Evolutionary conservation across 331 rosid genomes (phyloP).

Genomic region (Saraca asoca): DNA sequence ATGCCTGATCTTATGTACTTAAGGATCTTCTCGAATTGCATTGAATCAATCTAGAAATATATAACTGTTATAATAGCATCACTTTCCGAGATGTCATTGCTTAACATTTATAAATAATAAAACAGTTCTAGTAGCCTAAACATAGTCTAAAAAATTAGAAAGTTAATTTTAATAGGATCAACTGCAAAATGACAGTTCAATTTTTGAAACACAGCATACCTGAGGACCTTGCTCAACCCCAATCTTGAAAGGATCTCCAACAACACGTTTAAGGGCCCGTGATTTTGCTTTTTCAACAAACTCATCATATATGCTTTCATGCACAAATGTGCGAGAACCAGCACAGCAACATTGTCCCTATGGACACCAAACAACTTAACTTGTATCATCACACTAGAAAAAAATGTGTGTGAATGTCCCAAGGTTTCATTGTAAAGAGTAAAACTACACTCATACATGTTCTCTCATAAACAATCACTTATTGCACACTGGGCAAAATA

Average conservation of each 20-base stretch:
- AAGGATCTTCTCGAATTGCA: conserved; percentile 49
- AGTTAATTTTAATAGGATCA: background rate
- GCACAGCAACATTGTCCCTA: conserved; percentile 93
- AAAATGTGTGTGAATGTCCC: background rate
- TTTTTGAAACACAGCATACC: conserved; percentile 40
- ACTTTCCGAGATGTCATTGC: background rate
- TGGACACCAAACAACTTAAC: conserved; percentile 17
- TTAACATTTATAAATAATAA: conserved; percentile 5
- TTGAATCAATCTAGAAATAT: conserved; percentile 52
- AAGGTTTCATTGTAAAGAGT: too few relatives aligned
- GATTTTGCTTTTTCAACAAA: conserved; percentile 72
- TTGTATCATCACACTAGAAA: background rate
- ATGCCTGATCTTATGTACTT: conserved; percentile 43
- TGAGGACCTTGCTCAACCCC: conserved; percentile 95
- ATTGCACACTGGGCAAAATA: too few relatives aligned
- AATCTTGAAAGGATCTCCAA: conserved; percentile 84
- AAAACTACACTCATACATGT: too few relatives aligned
- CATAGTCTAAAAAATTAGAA: background rate
- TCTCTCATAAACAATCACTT: too few relatives aligned
- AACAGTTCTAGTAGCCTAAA: background rate
- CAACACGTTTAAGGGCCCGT: conserved; percentile 66
- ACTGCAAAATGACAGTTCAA: background rate
- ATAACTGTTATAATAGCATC: background rate
- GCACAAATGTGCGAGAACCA: conserved; percentile 89
- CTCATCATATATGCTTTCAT: conserved; percentile 74